Conservation (phyloP, 2,329 filamentous ascomycete species). For the Magnaporthiopsis rhizophila region DNA sequence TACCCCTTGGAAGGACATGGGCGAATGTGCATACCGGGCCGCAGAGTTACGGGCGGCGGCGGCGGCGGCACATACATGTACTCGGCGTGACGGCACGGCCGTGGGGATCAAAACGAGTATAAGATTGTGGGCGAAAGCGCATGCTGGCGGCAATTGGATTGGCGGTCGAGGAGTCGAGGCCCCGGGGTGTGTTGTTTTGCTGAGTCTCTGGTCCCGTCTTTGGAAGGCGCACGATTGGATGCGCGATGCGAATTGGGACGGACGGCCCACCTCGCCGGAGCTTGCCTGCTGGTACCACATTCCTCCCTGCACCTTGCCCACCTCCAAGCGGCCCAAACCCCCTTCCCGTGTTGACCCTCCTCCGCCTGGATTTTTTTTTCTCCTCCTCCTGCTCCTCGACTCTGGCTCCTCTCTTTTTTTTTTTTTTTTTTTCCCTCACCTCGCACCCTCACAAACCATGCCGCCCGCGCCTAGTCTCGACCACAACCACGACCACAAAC, state of each 20-base stretch:
- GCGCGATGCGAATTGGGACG: constrained; percentile 5
- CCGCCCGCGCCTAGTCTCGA: background rate
- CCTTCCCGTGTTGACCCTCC: constrained; percentile 6
- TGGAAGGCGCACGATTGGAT: constrained; percentile 2
- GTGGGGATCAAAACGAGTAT: constrained; percentile 55
- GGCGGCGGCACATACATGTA: constrained; percentile 18
- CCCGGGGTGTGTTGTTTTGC: constrained; percentile 19
- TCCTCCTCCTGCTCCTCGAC: constrained; percentile 1
- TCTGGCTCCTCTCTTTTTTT: background rate
- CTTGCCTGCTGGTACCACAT: constrained; percentile 7
- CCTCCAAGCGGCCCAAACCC: constrained; percentile 9
- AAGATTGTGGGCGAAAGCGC: constrained; percentile 45
- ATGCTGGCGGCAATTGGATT: constrained; percentile 21
- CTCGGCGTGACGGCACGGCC: constrained; percentile 29
- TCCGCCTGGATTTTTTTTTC: constrained; percentile 2
- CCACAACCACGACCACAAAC: constrained; percentile 3
- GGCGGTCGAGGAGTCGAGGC: constrained; percentile 25
- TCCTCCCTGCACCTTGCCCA: constrained; percentile 7
- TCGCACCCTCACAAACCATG: background rate
- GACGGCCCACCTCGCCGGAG: constrained; percentile 8
- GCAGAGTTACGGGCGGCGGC: background rate
- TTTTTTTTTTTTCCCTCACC: background rate
- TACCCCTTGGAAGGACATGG: constrained; percentile 11
- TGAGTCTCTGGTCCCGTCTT: constrained; percentile 1
- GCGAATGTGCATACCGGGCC: background rate